A percentile compares a stretch with the other conserved stretches of the same genome.
These are phyloP conservation scores for Bipolaris cookei DNA, from an alignment of 2,329 filamentous ascomycete genomes.

Conservation along the genomic window DNA sequence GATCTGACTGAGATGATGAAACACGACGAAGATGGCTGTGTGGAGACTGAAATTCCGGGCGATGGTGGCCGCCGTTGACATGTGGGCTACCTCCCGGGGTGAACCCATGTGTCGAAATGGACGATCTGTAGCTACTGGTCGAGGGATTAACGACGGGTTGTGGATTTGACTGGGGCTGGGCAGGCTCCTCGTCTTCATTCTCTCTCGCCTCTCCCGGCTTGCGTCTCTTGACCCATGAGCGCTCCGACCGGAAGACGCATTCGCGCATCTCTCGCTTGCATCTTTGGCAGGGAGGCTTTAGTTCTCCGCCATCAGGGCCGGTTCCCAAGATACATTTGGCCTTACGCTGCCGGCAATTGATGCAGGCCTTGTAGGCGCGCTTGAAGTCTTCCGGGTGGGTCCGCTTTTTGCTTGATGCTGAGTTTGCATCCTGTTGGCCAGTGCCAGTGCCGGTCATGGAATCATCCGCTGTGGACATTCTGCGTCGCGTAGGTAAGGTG, in stretches of 20 bases:
- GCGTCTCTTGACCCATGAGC: conserved; percentile 48
- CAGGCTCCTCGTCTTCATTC: conserved; percentile 28
- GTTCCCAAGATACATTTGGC: conserved; percentile 59
- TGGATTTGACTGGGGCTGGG: conserved; percentile 16
- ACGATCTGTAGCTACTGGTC: conserved; percentile 30
- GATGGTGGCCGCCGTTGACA: conserved; percentile 28
- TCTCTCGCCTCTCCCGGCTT: conserved; percentile 41
- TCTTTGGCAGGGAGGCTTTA: conserved; percentile 55
- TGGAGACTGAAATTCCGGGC: conserved; percentile 41
- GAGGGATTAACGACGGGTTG: conserved; percentile 22
- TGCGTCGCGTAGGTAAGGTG: conserved; percentile 24
- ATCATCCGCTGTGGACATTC: conserved; percentile 26
- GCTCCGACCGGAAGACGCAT: conserved; percentile 54
- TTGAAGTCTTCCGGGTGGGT: conserved; percentile 55
- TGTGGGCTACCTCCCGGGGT: conserved; percentile 38
- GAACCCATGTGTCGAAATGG: conserved; percentile 33
- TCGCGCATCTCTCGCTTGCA: conserved; percentile 59
- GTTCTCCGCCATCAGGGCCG: conserved; percentile 50
- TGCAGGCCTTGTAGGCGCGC: conserved; percentile 62
- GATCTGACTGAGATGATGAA: conserved; percentile 44
- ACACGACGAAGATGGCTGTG: conserved; percentile 37
- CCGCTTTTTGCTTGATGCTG: conserved; percentile 39
- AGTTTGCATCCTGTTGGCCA: conserved; percentile 25
- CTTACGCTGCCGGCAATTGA: conserved; percentile 60
- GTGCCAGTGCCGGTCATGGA: conserved; percentile 15